A percentile compares a stretch with the other conserved stretches of the same genome.
Conservation (phyloP, 768 basidiomycete species). For the Boletus reticuloceps region DNA sequence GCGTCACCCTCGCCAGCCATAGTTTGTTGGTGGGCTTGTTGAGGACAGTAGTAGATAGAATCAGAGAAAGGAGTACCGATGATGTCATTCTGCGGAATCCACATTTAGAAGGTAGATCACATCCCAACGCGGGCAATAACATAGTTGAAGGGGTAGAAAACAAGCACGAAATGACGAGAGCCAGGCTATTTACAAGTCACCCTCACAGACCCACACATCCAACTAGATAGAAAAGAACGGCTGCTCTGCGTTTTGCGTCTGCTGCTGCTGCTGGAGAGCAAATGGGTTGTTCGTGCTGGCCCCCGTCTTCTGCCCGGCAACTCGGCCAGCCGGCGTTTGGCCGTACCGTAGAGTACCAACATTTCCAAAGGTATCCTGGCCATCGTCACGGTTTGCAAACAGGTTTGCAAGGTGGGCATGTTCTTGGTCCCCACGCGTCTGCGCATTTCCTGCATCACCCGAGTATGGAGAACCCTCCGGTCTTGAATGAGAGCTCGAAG, state of each 20-base stretch:
- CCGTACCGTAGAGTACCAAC: constrained; percentile 73
- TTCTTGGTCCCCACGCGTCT: constrained; percentile 60
- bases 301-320: constrained; percentile 48
- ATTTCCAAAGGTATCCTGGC: constrained; percentile 96
- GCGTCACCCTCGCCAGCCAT: constrained; percentile 17
- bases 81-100: constrained; percentile 24
- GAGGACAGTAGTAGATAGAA: background rate
- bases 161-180: constrained; percentile 9
- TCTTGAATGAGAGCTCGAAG: constrained; percentile 36
- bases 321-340: constrained; percentile 51
- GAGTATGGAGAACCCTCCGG: constrained; percentile 29
- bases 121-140: background rate
- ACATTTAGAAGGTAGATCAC: constrained; percentile 15
- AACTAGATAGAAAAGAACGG: constrained; percentile 76
- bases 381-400: constrained; percentile 88
- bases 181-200: constrained; percentile 11
- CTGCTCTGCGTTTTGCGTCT: constrained; percentile 58
- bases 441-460: constrained; percentile 17
- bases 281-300: constrained; percentile 61
- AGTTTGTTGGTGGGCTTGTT: background rate
- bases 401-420: constrained; percentile 73
- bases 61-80: constrained; percentile 4
- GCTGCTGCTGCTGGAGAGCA: constrained; percentile 48
- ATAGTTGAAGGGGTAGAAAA: constrained; percentile 4
- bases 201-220: constrained; percentile 1